Evolutionary conservation across 2,329 filamentous ascomycete species (phyloP).

Genomic region (Fusarium proliferatum): DNA sequence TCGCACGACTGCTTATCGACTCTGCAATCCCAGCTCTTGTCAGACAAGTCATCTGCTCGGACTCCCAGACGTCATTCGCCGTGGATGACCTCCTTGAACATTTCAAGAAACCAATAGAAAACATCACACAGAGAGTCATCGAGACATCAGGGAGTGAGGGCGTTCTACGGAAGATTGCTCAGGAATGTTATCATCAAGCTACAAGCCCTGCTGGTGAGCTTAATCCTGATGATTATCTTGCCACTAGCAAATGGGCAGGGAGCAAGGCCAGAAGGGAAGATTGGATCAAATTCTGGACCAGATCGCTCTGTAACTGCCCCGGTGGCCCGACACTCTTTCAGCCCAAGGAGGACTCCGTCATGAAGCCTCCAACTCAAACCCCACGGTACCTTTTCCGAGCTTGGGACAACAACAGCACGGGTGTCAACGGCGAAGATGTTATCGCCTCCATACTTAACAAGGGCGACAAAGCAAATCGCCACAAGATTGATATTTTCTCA

Average conservation of each 20-base stretch:
- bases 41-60: background rate
- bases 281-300: background rate
- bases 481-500: fast-evolving
- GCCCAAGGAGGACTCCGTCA: fast-evolving
- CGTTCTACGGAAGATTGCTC: background rate
- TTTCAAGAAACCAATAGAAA: background rate
- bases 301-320: background rate
- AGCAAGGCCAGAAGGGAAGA: fast-evolving
- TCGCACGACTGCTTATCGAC: background rate
- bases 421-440: fast-evolving
- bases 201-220: fast-evolving
- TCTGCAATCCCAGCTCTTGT: background rate
- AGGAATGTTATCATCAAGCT: background rate
- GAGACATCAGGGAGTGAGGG: too few species aligned
- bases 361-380: background rate
- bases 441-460: background rate
- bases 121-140: background rate
- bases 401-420: background rate
- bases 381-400: background rate
- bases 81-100: background rate
- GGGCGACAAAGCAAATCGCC: fast-evolving
- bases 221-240: fast-evolving
- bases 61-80: fast-evolving
- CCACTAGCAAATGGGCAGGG: fast-evolving
- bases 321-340: background rate